Evolutionary conservation across 768 basidiomycete genomes (phyloP).

Genomic region (Termitomyces sp.): DNA sequence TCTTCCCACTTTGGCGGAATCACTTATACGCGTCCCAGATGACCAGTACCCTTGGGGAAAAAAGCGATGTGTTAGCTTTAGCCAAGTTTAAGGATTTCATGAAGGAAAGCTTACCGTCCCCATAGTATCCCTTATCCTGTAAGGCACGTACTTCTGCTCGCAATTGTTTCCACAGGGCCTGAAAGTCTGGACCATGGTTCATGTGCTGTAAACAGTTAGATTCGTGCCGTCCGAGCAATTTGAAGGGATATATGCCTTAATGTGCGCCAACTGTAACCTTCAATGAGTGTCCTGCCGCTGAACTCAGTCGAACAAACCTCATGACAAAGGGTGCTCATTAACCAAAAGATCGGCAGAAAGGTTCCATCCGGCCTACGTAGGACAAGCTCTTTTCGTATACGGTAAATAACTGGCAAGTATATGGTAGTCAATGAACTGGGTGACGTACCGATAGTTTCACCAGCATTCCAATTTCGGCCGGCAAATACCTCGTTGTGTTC

Average conservation of each 20-base stretch:
- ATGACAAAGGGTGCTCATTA: slow-evolving; percentile 80
- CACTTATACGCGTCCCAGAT: slow-evolving; percentile 64
- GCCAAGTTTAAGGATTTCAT: background rate
- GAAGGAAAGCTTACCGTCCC: slow-evolving; percentile 54
- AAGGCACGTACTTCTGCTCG: slow-evolving; percentile 62
- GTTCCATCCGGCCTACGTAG: slow-evolving; percentile 58
- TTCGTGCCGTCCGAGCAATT: background rate
- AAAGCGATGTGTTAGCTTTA: background rate
- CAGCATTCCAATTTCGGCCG: slow-evolving; percentile 83
- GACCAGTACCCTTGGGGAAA: slow-evolving; percentile 87
- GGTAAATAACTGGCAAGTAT: background rate
- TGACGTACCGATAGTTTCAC: slow-evolving; percentile 72
- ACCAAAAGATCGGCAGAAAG: slow-evolving; percentile 59
- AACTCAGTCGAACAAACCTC: slow-evolving; percentile 48
- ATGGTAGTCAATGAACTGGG: background rate
- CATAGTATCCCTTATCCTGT: slow-evolving; percentile 77
- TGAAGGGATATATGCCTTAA: slow-evolving; percentile 48
- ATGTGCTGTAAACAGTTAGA: slow-evolving; percentile 50
- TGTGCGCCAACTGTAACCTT: slow-evolving; percentile 66
- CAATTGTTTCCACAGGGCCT: slow-evolving; percentile 68
- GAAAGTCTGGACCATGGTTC: slow-evolving; percentile 77
- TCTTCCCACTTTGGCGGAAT: slow-evolving; percentile 41
- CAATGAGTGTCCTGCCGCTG: slow-evolving; percentile 7
- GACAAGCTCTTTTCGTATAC: slow-evolving; percentile 58
- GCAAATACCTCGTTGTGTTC: slow-evolving; percentile 76